Conservation (phyloP, 768 basidiomycete genomes). For the Lactarius trivialis region DNA sequence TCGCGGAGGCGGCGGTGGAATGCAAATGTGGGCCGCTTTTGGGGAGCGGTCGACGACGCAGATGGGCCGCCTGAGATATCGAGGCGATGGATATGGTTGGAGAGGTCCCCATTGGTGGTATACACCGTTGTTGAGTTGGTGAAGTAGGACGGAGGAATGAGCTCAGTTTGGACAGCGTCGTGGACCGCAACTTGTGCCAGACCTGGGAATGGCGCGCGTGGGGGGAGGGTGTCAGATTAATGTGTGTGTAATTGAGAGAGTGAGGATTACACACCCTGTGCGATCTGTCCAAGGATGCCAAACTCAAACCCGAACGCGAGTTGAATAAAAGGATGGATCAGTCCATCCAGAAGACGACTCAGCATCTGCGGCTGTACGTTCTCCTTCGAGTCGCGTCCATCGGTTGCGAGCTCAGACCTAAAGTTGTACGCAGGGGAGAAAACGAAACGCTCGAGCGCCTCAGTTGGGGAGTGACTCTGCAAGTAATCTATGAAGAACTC, state of each 20-base stretch:
- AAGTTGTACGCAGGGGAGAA: conserved; percentile 49
- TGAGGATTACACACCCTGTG: conserved; percentile 42
- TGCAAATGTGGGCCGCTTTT: conserved; percentile 30
- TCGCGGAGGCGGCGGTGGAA: conserved; percentile 49
- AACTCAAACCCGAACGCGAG: conserved; percentile 59
- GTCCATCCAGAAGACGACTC: conserved; percentile 45
- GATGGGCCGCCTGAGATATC: background rate
- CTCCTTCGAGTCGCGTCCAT: conserved; percentile 16
- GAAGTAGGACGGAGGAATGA: conserved; percentile 31
- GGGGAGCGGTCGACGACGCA: conserved; percentile 38
- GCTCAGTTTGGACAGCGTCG: conserved; percentile 30
- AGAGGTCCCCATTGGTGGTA: background rate
- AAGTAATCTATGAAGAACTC: conserved; percentile 43
- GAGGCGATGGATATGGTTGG: conserved; percentile 27
- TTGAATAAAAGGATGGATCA: conserved; percentile 62
- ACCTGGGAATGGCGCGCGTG: conserved; percentile 37
- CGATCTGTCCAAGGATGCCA: conserved; percentile 47
- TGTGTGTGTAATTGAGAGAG: background rate
- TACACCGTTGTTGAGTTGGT: background rate
- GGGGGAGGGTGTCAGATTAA: too few relatives aligned
- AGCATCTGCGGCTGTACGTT: conserved; percentile 46
- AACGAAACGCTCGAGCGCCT: conserved; percentile 50
- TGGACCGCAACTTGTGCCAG: conserved; percentile 52
- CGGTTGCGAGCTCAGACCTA: conserved; percentile 23
- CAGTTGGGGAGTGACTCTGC: conserved; percentile 36